Evolutionary conservation across 805 yeast species (phyloP), one percentile per base, ranked within the genome.

Genomic region (Candida taoyuanica): DNA sequence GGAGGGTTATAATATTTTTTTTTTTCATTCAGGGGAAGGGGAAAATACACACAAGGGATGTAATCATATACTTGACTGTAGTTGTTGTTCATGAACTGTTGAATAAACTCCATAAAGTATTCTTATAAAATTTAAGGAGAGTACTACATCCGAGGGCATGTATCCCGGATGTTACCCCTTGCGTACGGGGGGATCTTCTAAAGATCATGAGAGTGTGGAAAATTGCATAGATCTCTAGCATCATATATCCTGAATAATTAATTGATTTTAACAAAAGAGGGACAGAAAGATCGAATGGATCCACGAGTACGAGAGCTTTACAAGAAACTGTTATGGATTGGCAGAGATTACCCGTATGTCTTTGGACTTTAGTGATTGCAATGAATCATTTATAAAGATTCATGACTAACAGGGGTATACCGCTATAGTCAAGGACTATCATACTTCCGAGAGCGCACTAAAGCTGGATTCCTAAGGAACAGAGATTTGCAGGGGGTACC

Each of bases 311-410:
- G 47, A 26, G 49, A 44, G 18, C 24, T 46, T 14, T 48, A 48
- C 19, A 48, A 48, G 18, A 34, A 42, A 5, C 21, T 49, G 19
- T 19, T 49, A 7, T 49, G 44, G 38, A 47, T 49, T 14, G 48
- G 46, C 8, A 40, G 43, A 25, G 51, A 49, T 12, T 49, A 47
- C 23, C 51, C 53, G 51, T 47, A 19, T 37, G 53, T 46, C 9
- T n/a, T 4, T 12, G 25, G 13, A 4, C 17, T 11, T 13, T 13
- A 31, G 21, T 6, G 34, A 23, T n/a, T 14, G 8, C 7, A 31
- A 14, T 13, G 7, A 30, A 19, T 16, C 21, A 33, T 36, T 24
- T 21, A 33, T 17, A 24, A 12, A 21, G 25, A 7, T 21, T n/a
- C n/a, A n/a, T 7, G 25, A 21, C 25, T 21, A 21, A 21, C 25